These are phyloP conservation scores for Aschersonia sp. DNA, from an alignment of 2,329 filamentous ascomycete species.

Conservation along the genomic window DNA sequence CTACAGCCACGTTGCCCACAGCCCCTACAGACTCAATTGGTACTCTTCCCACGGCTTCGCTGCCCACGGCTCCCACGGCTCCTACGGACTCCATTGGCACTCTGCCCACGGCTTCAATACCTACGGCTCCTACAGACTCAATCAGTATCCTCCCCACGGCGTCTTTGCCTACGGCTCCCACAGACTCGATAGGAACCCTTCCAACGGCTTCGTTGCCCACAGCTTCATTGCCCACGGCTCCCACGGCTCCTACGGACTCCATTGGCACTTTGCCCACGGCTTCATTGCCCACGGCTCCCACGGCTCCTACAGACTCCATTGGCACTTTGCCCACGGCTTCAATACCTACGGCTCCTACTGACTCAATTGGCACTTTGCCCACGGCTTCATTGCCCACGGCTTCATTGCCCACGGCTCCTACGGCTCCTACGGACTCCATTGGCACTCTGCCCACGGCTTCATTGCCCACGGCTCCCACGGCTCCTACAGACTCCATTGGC, in stretches of 20 bases:
- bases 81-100: not conserved
- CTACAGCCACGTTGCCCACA: not conserved
- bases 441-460: not conserved
- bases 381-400: not conserved
- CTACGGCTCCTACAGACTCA: not conserved
- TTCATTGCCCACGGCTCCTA: not conserved
- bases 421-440: not conserved
- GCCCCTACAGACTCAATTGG: not conserved
- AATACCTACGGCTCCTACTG: not conserved
- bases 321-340: not conserved
- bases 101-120: not conserved
- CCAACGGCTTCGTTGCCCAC: not conserved
- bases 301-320: not conserved
- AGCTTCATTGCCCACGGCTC: not conserved
- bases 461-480: not conserved
- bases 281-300: not conserved
- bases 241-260: not conserved
- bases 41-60: not conserved
- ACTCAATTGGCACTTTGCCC: not conserved
- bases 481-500: not conserved
- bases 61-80: not conserved
- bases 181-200: not conserved
- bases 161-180: not conserved
- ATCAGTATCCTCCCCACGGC: not conserved
- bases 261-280: not conserved